Evolutionary conservation across 1,139 yeast genomes (phyloP).

Genomic region (Zygosaccharomyces pseudobailii): DNA sequence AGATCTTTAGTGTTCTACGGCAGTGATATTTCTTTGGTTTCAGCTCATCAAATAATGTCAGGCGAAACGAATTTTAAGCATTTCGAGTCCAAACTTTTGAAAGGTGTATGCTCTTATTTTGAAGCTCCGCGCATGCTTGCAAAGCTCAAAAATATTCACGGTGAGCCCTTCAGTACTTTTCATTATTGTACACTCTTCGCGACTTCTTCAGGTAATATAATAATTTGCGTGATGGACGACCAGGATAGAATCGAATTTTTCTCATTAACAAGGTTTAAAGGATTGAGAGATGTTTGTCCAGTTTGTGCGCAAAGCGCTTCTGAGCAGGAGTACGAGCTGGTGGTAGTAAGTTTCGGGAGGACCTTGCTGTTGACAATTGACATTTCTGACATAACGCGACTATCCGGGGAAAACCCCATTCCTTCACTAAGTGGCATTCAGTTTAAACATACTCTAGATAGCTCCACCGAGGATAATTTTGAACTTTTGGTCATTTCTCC

Average conservation of each 20-base stretch:
- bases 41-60: constrained; percentile 29
- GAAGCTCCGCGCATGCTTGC: constrained; percentile 18
- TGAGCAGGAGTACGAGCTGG: constrained; percentile 12
- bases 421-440: constrained; percentile 14
- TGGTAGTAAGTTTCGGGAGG: constrained; percentile 24
- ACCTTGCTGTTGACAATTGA: constrained; percentile 18
- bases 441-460: constrained; percentile 19
- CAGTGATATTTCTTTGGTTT: constrained; percentile 15
- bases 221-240: constrained; percentile 15
- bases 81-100: constrained; percentile 11
- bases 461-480: constrained; percentile 18
- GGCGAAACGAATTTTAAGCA: constrained; percentile 23
- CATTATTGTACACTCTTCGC: constrained; percentile 19
- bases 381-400: constrained; percentile 7
- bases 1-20: constrained; percentile 15
- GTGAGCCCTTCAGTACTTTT: constrained; percentile 8
- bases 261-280: constrained; percentile 28
- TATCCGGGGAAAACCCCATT: constrained; percentile 9
- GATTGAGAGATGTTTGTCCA: constrained; percentile 18
- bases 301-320: constrained; percentile 4
- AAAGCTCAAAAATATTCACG: constrained; percentile 10
- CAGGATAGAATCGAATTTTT: constrained; percentile 13
- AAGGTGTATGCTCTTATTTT: constrained; percentile 20
- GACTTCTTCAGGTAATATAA: constrained; percentile 23
- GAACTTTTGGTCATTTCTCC: constrained; percentile 7